Percentiles rank a stretch among this genome's conserved stretches.
phyloP scores from a whole-genome alignment of 2,329 filamentous ascomycete genomes.

The Pseudogymnoascus sp. region DNA sequence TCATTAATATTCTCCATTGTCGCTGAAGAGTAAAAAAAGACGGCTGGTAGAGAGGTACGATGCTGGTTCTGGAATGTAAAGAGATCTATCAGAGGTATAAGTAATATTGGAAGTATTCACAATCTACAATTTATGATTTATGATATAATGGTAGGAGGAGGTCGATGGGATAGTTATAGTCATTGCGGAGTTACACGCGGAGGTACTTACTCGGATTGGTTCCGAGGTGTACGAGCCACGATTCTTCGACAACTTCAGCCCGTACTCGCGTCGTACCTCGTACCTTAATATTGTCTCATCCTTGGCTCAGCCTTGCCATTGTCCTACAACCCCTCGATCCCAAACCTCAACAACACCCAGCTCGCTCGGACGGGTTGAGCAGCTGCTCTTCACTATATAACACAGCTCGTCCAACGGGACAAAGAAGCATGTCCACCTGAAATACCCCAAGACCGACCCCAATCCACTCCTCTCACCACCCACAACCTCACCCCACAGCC shows the following conservation, averaged over 20 bases:
- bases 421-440: not conserved
- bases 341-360: not conserved
- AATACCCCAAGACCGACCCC: not conserved
- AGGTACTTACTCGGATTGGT: not conserved
- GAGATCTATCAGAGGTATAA: not conserved
- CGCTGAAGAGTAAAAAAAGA: not conserved
- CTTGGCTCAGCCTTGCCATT: constrained; percentile 12
- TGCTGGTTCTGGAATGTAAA: not conserved
- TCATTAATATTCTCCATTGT: constrained; percentile 29
- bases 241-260: not conserved
- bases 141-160: not conserved
- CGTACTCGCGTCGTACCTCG: not conserved
- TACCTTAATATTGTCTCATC: constrained; percentile 10
- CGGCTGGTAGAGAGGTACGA: not conserved
- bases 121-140: not conserved
- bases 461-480: not conserved
- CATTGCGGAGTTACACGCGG: not conserved
- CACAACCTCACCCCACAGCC: not conserved
- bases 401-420: not conserved
- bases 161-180: not conserved
- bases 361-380: not conserved
- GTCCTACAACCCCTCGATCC: constrained; percentile 12
- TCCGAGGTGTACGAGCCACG: not conserved
- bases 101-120: not conserved
- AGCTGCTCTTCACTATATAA: not conserved